Evolutionary conservation across 1,284 basidiomycete species (phyloP).

Genomic region (Pterula multifida): DNA sequence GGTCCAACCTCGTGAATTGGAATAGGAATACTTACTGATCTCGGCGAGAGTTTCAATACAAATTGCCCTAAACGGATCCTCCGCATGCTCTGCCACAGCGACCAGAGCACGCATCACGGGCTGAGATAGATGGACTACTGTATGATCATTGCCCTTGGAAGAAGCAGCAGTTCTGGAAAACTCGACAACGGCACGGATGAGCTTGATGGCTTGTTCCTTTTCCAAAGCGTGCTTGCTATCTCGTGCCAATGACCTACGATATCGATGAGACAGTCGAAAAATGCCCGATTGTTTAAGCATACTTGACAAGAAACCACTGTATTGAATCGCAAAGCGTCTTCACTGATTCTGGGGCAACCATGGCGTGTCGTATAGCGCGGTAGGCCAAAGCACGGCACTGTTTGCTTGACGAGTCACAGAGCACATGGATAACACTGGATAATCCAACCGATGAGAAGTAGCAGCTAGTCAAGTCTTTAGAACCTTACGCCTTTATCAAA

Average conservation of each 20-base stretch:
- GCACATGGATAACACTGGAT: not conserved
- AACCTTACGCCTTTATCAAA: not conserved
- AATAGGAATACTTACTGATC: constrained; percentile 47
- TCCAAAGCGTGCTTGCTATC: constrained; percentile 80
- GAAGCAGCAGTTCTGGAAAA: constrained; percentile 44
- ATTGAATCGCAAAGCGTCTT: constrained; percentile 44
- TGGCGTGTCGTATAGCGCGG: constrained; percentile 71
- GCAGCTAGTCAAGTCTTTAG: not conserved
- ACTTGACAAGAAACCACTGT: constrained; percentile 85
- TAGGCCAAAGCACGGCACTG: constrained; percentile 79
- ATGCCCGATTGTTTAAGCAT: constrained; percentile 13
- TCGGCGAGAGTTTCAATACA: constrained; percentile 88
- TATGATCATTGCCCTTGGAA: constrained; percentile 17
- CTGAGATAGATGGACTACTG: constrained; percentile 52
- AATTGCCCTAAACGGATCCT: constrained; percentile 80
- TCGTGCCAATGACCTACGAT: constrained; percentile 66
- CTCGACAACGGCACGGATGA: constrained; percentile 78
- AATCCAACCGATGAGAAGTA: not conserved
- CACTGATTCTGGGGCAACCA: constrained; percentile 63
- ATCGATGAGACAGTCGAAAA: not conserved
- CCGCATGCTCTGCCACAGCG: constrained; percentile 85
- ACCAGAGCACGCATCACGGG: constrained; percentile 80
- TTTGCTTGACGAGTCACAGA: constrained; percentile 20
- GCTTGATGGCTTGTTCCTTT: constrained; percentile 90
- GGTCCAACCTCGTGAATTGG: no score